A percentile compares a stretch with the other conserved stretches of the same genome.
These are phyloP conservation scores for Smallanthus sonchifolius DNA, from an alignment of 129 eudicot species.

Conservation along the genomic window DNA sequence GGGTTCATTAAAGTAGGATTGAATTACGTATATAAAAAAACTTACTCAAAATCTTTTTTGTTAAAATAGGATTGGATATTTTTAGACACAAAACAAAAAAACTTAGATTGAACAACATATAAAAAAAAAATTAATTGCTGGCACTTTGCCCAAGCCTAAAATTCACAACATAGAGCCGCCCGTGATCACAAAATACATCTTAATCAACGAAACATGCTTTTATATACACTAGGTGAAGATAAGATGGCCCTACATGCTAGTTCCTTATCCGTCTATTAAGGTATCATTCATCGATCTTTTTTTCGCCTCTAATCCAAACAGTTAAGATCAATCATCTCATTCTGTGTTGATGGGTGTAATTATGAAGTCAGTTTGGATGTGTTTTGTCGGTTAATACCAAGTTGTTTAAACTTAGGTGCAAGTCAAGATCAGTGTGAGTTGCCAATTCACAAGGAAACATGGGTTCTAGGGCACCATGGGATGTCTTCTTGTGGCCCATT, in stretches of 20 bases:
- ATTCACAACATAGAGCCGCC: too few species aligned
- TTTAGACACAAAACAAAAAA: too few species aligned
- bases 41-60: too few species aligned
- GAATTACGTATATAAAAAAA: too few species aligned
- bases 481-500: slow-evolving; percentile 28
- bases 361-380: not conserved
- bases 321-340: not conserved
- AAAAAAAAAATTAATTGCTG: too few species aligned
- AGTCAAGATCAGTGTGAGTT: slow-evolving; percentile 36
- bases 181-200: not conserved
- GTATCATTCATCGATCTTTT: not conserved
- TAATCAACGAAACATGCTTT: not conserved
- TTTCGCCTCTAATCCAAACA: not conserved
- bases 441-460: slow-evolving; percentile 31
- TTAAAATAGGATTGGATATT: too few species aligned
- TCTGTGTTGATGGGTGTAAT: slow-evolving; percentile 19
- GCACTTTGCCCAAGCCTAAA: too few species aligned
- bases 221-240: not conserved
- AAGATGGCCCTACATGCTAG: slow-evolving; percentile 5
- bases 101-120: too few species aligned
- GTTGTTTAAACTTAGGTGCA: slow-evolving; percentile 13
- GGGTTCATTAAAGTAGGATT: too few species aligned
- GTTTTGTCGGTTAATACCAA: not conserved
- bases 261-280: not conserved
- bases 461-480: slow-evolving; percentile 21